These are phyloP conservation scores for Boletus vinaceobasis DNA, from an alignment of 768 basidiomycete species.

Conservation along the genomic window DNA sequence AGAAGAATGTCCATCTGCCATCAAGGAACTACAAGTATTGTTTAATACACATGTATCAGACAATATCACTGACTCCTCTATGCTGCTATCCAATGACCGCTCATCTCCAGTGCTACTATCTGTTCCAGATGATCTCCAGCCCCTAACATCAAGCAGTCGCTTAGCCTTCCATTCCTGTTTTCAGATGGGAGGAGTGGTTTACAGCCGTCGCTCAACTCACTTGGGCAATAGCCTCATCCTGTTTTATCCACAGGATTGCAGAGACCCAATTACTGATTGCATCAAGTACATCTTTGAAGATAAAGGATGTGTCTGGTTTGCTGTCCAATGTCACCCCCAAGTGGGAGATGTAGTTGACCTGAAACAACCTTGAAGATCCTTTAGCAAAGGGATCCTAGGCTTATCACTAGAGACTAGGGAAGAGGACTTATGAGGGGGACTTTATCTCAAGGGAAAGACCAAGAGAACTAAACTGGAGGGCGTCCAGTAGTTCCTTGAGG, in stretches of 20 bases:
- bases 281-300: background rate
- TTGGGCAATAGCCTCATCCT: background rate
- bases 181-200: background rate
- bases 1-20: conserved; percentile 1
- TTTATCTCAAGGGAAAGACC: no score
- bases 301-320: background rate
- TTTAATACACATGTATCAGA: background rate
- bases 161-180: background rate
- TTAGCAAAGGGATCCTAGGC: no score
- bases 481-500: no score
- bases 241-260: background rate
- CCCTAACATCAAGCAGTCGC: background rate
- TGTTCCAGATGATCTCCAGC: background rate
- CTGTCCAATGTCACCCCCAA: background rate
- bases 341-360: no score
- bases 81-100: background rate
- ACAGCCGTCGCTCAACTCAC: background rate
- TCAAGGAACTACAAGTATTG: conserved; percentile 3
- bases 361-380: no score
- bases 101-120: background rate
- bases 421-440: no score
- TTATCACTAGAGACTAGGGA: no score
- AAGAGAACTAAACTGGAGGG: no score
- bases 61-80: background rate
- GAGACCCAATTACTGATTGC: background rate